Conservation (phyloP, 1,284 basidiomycete genomes). For the Neolentinus lepideus region DNA sequence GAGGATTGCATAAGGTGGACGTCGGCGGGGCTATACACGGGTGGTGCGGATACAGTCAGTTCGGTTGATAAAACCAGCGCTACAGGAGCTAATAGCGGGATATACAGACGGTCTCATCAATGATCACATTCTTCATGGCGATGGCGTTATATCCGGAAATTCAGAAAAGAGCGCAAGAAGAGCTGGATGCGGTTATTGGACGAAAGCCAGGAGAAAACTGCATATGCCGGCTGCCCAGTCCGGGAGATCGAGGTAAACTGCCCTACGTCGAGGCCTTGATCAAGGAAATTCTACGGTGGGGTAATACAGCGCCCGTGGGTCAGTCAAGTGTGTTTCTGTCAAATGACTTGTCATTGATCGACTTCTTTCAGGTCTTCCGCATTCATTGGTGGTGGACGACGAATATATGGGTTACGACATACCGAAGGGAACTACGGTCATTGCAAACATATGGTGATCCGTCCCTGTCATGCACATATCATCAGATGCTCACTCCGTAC, state of each 20-base stretch:
- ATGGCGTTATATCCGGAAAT: slow-evolving; percentile 21
- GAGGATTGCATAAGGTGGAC: slow-evolving; percentile 13
- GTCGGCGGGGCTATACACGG: slow-evolving; percentile 12
- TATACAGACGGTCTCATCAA: not conserved
- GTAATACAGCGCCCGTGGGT: slow-evolving; percentile 3
- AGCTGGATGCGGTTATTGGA: slow-evolving; percentile 22
- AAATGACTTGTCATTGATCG: too few species aligned
- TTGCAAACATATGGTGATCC: slow-evolving; percentile 9
- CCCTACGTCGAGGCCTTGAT: slow-evolving; percentile 25
- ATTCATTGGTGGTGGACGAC: not conserved
- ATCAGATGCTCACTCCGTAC: not conserved
- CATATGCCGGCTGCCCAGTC: slow-evolving; percentile 17
- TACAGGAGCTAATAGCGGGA: not conserved
- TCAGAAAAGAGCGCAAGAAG: slow-evolving; percentile 20
- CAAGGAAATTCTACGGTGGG: slow-evolving; percentile 25
- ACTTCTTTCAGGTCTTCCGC: slow-evolving; percentile 4
- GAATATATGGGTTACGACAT: slow-evolving; percentile 9
- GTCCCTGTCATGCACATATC: not conserved
- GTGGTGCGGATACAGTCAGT: slow-evolving; percentile 2
- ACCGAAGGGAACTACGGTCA: slow-evolving; percentile 10
- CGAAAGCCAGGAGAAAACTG: slow-evolving; percentile 4
- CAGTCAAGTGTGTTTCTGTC: not conserved
- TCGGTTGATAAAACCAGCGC: not conserved
- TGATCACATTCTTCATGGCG: slow-evolving; percentile 7
- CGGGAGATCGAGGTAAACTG: slow-evolving; percentile 18